Evolutionary conservation across 306 rosid genomes (phyloP).

Genomic region (Vigna trinervia): DNA sequence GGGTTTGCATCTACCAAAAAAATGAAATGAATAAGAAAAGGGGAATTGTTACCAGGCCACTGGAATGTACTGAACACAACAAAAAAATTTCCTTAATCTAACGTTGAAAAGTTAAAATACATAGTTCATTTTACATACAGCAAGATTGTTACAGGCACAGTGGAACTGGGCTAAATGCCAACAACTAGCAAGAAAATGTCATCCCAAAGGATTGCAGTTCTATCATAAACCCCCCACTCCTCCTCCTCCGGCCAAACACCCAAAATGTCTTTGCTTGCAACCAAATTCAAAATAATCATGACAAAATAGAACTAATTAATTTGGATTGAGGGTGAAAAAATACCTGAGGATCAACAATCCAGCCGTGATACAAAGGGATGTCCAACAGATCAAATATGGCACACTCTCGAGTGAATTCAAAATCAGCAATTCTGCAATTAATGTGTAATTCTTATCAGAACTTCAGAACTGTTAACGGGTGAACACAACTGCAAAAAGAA

Average conservation of each 20-base stretch:
- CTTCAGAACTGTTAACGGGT: slow-evolving; percentile 37
- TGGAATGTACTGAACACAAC: background rate
- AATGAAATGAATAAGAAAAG: background rate
- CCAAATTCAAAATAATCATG: slow-evolving; percentile 15
- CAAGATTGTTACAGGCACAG: slow-evolving; percentile 7
- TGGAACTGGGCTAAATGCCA: background rate
- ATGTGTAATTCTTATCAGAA: slow-evolving; percentile 44
- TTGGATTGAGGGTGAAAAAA: slow-evolving; percentile 37
- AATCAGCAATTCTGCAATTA: slow-evolving; percentile 84
- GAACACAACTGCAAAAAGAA: slow-evolving; percentile 22
- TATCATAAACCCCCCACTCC: background rate
- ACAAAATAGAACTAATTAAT: slow-evolving; percentile 26
- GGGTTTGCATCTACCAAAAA: background rate
- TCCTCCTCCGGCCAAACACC: background rate
- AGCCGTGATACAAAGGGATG: slow-evolving; percentile 97
- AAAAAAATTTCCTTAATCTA: slow-evolving; percentile 8
- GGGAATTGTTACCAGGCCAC: background rate
- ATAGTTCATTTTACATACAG: slow-evolving; percentile 3
- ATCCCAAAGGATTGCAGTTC: slow-evolving; percentile 2
- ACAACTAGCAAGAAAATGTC: slow-evolving; percentile 2
- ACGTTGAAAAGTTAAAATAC: slow-evolving; percentile 7
- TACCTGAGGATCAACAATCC: slow-evolving; percentile 98
- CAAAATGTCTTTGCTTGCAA: background rate
- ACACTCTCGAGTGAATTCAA: slow-evolving; percentile 97
- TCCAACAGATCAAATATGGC: slow-evolving; percentile 97